These are phyloP conservation scores for Cairneyella variabilis DNA, from an alignment of 495 filamentous ascomycete species.

Conservation along the genomic window DNA sequence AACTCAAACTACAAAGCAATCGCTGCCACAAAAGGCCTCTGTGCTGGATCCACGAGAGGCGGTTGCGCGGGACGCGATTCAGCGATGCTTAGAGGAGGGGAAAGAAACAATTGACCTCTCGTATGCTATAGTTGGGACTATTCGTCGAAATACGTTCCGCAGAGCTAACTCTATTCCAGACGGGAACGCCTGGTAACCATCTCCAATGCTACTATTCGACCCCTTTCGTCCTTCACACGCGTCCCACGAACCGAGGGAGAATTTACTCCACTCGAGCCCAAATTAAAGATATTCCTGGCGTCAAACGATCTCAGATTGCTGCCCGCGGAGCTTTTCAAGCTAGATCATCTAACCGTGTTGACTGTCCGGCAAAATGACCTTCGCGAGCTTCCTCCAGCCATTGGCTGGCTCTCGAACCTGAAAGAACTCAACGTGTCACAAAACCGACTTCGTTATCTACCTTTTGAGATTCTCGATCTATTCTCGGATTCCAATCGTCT, in stretches of 20 bases:
- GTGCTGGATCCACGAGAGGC: too few relatives aligned
- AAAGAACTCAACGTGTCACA: slow-evolving; percentile 65
- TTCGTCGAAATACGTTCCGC: too few relatives aligned
- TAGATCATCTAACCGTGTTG: slow-evolving; percentile 60
- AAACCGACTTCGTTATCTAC: slow-evolving; percentile 65
- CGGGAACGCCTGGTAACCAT: slow-evolving; percentile 31
- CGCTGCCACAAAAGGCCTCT: too few relatives aligned
- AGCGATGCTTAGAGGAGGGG: slow-evolving; percentile 56
- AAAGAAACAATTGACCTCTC: slow-evolving; percentile 60
- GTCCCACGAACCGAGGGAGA: slow-evolving; percentile 31
- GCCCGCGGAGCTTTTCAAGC: slow-evolving; percentile 47
- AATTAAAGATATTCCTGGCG: slow-evolving; percentile 60
- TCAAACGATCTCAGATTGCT: slow-evolving; percentile 53
- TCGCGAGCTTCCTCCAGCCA: slow-evolving; percentile 57
- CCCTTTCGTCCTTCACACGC: slow-evolving; percentile 55
- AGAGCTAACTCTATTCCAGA: slow-evolving; percentile 24
- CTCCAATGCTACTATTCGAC: slow-evolving; percentile 46
- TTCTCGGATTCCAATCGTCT: slow-evolving; percentile 40
- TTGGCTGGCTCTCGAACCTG: slow-evolving; percentile 60
- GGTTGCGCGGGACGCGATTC: slow-evolving; percentile 37
- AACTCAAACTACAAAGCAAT: slow-evolving; percentile 14
- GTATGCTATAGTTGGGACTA: slow-evolving; percentile 41
- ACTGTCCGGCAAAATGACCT: slow-evolving; percentile 71
- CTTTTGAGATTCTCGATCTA: slow-evolving; percentile 64
- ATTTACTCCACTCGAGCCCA: slow-evolving; percentile 35